These are phyloP conservation scores for Plasmodium blacklocki DNA, from an alignment of 169 alveolate genomes.

Conservation along the genomic window DNA sequence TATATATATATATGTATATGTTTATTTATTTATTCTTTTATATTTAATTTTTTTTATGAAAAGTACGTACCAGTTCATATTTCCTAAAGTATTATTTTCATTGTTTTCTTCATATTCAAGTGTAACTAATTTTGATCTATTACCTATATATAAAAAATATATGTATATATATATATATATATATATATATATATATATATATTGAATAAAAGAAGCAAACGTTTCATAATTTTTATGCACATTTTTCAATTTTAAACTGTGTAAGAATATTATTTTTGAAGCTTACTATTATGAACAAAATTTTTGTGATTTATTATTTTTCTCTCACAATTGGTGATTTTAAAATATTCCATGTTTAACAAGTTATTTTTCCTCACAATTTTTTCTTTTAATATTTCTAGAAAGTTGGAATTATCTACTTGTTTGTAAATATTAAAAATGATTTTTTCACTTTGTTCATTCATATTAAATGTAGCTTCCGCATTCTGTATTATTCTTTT, in stretches of 20 bases:
- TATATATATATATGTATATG: neutral
- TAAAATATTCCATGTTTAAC: constrained; percentile 3
- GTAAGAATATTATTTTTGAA: too few species aligned
- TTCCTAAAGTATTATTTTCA: neutral
- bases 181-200: too few species aligned
- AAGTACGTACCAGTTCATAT: neutral
- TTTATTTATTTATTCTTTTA: neutral
- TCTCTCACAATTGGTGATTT: constrained; percentile 11
- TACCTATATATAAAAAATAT: neutral
- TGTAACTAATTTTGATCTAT: constrained; percentile 2
- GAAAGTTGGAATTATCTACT: constrained; percentile 4
- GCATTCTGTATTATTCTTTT: constrained; percentile 22
- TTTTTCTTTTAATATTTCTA: constrained; percentile 7
- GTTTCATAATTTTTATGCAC: too few species aligned
- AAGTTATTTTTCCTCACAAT: neutral
- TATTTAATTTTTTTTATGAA: neutral
- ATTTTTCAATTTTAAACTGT: too few species aligned
- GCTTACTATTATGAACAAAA: constrained; percentile 17
- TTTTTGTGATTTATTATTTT: constrained; percentile 10
- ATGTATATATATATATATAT: neutral
- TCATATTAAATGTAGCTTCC: neutral
- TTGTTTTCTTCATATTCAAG: neutral
- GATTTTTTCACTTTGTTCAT: constrained; percentile 18
- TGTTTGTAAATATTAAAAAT: constrained; percentile 16
- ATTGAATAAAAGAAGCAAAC: too few species aligned